These are phyloP conservation scores for Cladophialophora carrionii DNA, from an alignment of 2,329 filamentous ascomycete genomes.

Conservation along the genomic window DNA sequence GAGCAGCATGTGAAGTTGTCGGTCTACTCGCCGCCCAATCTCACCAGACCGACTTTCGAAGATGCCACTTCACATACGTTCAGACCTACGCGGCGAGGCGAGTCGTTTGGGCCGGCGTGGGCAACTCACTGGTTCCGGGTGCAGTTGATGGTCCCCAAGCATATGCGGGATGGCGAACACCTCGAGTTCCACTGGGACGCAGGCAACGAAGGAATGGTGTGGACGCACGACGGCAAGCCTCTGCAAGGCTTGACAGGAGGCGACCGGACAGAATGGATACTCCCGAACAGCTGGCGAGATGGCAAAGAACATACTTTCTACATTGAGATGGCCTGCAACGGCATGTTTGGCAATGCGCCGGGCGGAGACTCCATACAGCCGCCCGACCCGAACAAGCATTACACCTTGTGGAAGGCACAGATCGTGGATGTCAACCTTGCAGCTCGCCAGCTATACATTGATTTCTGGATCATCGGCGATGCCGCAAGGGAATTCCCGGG, in stretches of 20 bases:
- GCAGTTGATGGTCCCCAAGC: constrained; percentile 72
- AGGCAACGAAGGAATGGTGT: constrained; percentile 91
- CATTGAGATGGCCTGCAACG: constrained; percentile 97
- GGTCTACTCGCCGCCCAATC: constrained; percentile 80
- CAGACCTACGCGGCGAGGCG: constrained; percentile 71
- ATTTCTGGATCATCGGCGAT: constrained; percentile 95
- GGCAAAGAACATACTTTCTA: constrained; percentile 88
- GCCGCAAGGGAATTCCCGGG: constrained; percentile 87
- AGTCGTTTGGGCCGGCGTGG: constrained; percentile 91
- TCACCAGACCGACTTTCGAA: constrained; percentile 80
- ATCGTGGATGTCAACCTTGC: constrained; percentile 88
- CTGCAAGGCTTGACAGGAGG: constrained; percentile 91
- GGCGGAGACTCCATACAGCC: constrained; percentile 86
- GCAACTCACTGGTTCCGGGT: constrained; percentile 97
- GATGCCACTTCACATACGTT: constrained; percentile 80
- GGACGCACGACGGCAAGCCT: constrained; percentile 85
- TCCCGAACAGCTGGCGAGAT: constrained; percentile 79
- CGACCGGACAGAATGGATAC: constrained; percentile 87
- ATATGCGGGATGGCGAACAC: constrained; percentile 73
- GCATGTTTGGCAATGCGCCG: constrained; percentile 93
- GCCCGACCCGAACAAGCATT: constrained; percentile 82
- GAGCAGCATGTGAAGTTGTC: constrained; percentile 78
- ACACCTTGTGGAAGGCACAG: constrained; percentile 72
- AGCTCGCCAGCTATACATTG: constrained; percentile 80
- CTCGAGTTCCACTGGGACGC: constrained; percentile 98